A percentile compares a stretch with the other conserved stretches of the same genome.
These are phyloP conservation scores for Colletotrichum eremochloae DNA, from an alignment of 2,329 filamentous ascomycete species.

Conservation along the genomic window DNA sequence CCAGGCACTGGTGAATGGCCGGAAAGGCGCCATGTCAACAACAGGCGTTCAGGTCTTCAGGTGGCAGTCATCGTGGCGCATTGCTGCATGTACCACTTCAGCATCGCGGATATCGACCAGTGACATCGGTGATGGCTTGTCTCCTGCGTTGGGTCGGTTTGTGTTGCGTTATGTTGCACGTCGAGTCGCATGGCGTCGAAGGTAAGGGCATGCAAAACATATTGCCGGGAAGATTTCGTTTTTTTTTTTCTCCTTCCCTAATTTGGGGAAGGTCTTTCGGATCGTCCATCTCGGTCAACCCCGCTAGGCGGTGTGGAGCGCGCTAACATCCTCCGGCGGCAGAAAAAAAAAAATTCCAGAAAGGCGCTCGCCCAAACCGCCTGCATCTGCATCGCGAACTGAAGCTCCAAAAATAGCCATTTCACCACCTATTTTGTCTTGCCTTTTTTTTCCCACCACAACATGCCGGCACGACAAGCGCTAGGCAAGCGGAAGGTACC, in stretches of 20 bases:
- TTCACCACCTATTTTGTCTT: constrained; percentile 24
- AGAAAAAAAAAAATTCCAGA: constrained; percentile 43
- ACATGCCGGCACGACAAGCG: constrained; percentile 56
- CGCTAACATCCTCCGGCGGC: constrained; percentile 35
- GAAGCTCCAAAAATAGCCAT: constrained; percentile 42
- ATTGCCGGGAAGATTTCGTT: constrained; percentile 8
- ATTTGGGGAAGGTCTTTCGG: background rate
- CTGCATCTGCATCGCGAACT: constrained; percentile 38
- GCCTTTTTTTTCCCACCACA: constrained; percentile 41
- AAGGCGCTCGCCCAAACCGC: constrained; percentile 26
- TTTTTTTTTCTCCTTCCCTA: background rate
- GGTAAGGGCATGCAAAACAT: constrained; percentile 13
- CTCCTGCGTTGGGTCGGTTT: background rate
- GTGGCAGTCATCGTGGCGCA: constrained; percentile 22
- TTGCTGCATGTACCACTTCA: background rate
- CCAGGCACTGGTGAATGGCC: background rate
- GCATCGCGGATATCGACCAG: background rate
- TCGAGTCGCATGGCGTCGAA: background rate
- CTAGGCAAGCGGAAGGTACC: constrained; percentile 76
- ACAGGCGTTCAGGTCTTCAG: background rate
- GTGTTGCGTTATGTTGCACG: background rate
- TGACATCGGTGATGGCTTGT: background rate
- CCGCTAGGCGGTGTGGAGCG: constrained; percentile 38
- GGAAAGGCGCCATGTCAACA: background rate
- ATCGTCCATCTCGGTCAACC: constrained; percentile 29